These are phyloP conservation scores for Begonia loranthoides DNA, from an alignment of 306 rosid species.

Conservation along the genomic window DNA sequence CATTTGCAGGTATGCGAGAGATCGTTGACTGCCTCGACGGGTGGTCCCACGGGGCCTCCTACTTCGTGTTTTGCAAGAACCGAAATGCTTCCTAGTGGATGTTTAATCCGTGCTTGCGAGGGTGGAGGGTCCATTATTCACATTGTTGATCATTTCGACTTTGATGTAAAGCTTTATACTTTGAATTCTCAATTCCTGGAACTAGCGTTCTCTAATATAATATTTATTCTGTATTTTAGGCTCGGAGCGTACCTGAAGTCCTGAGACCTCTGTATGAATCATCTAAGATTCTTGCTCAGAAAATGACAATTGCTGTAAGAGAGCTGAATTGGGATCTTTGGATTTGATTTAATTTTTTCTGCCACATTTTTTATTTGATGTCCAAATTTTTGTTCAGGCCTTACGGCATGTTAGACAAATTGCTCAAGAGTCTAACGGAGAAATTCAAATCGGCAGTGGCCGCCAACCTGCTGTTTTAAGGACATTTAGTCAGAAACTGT, in stretches of 20 bases:
- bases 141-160: slow-evolving; percentile 84
- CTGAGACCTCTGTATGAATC: slow-evolving; percentile 91
- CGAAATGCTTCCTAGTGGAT: slow-evolving; percentile 95
- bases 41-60: slow-evolving; percentile 82
- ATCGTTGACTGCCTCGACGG: slow-evolving; percentile 68
- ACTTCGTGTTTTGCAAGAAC: slow-evolving; percentile 68
- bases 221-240: slow-evolving; percentile 18
- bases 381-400: slow-evolving; percentile 34
- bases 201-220: too few species aligned
- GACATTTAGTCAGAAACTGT: slow-evolving; percentile 83
- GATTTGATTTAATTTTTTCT: too few species aligned
- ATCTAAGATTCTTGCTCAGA: slow-evolving; percentile 89
- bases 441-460: slow-evolving; percentile 78
- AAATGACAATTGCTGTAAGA: slow-evolving; percentile 71
- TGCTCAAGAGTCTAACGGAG: slow-evolving; percentile 87
- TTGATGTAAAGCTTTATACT: slow-evolving; percentile 46
- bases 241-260: slow-evolving; percentile 96
- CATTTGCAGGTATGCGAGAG: slow-evolving; percentile 72
- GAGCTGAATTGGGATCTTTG: background rate
- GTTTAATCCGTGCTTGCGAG: slow-evolving; percentile 79
- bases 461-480: slow-evolving; percentile 96
- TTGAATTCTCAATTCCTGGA: too few species aligned
- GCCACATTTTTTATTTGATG: too few species aligned
- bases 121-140: slow-evolving; percentile 95
- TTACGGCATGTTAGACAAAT: slow-evolving; percentile 80